These are phyloP conservation scores for Anthracocystis panici-leucophaei DNA, from an alignment of 1,284 basidiomycete species.

Conservation along the genomic window DNA sequence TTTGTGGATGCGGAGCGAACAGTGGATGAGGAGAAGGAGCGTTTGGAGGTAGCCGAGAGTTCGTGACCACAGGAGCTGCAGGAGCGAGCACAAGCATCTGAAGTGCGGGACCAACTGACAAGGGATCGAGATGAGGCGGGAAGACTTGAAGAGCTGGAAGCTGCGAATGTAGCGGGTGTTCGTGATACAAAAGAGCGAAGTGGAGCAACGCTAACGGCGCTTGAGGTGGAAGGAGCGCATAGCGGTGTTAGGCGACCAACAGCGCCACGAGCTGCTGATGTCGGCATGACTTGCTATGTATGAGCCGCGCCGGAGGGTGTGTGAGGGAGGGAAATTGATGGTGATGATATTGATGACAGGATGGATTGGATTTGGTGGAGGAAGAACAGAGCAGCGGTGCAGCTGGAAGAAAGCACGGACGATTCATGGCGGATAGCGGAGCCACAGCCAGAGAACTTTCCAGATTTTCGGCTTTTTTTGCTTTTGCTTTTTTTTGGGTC, in stretches of 20 bases:
- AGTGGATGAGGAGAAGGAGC: slow-evolving; percentile 33
- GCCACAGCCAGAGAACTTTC: slow-evolving; percentile 28
- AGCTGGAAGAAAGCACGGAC: slow-evolving; percentile 5
- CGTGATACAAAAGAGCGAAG: slow-evolving; percentile 19
- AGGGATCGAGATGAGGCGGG: slow-evolving; percentile 38
- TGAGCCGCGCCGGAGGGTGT: slow-evolving; percentile 2
- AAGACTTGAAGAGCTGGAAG: slow-evolving; percentile 9
- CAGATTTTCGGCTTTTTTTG: slow-evolving; percentile 12
- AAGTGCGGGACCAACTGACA: slow-evolving; percentile 27
- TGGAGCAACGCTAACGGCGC: slow-evolving; percentile 12
- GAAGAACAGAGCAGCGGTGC: slow-evolving; percentile 9
- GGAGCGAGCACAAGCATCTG: slow-evolving; percentile 2
- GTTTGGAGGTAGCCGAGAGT: slow-evolving; percentile 6
- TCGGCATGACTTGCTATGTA: slow-evolving; percentile 21
- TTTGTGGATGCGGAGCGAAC: slow-evolving; percentile 72
- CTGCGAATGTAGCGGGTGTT: slow-evolving; percentile 4
- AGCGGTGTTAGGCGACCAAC: slow-evolving; percentile 30
- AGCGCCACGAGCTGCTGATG: slow-evolving; percentile 33
- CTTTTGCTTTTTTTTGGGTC: background rate
- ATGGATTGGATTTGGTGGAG: slow-evolving; percentile 1
- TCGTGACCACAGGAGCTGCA: slow-evolving; percentile 34
- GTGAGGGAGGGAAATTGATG: slow-evolving; percentile 1
- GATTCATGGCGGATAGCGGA: background rate
- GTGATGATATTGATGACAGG: background rate
- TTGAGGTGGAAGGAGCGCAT: slow-evolving; percentile 24